A percentile compares a stretch with the other conserved stretches of the same genome.
These are phyloP conservation scores for Kockiozyma suomiensis DNA, from an alignment of 805 yeast genomes.

Conservation along the genomic window DNA sequence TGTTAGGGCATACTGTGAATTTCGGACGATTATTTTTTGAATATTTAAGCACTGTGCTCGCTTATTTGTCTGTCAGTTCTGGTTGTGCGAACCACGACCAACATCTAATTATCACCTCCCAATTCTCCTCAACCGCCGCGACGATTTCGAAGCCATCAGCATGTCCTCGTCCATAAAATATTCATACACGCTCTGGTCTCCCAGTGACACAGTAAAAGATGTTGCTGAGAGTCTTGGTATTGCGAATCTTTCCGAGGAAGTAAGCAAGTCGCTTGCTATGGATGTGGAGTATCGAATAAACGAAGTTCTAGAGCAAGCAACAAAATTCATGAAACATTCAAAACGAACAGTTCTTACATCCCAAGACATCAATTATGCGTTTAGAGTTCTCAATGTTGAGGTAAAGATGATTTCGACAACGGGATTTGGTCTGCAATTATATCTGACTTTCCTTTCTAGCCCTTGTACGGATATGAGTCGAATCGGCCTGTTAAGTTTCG, in stretches of 20 bases:
- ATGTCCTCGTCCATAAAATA: constrained; percentile 21
- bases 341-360: constrained; percentile 81
- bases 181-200: constrained; percentile 33
- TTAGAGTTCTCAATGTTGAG: constrained; percentile 85
- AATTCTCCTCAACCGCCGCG: not conserved
- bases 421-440: not conserved
- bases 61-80: too few species aligned
- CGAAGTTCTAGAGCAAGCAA: constrained; percentile 93
- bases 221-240: constrained; percentile 92
- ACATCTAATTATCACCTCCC: too few species aligned
- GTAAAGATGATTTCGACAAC: constrained; percentile 52
- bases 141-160: not conserved
- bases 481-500: constrained; percentile 72
- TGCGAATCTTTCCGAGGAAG: constrained; percentile 76
- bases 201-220: constrained; percentile 86
- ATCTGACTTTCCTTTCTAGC: constrained; percentile 38
- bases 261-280: constrained; percentile 93
- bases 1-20: too few species aligned
- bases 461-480: constrained; percentile 45
- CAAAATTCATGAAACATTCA: constrained; percentile 92
- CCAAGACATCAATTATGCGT: constrained; percentile 76
- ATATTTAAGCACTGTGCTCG: too few species aligned
- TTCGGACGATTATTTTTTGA: too few species aligned
- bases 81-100: too few species aligned
- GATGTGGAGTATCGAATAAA: constrained; percentile 98